Conservation (phyloP, 2,329 filamentous ascomycete species). For the Cladorrhinum sp. region DNA sequence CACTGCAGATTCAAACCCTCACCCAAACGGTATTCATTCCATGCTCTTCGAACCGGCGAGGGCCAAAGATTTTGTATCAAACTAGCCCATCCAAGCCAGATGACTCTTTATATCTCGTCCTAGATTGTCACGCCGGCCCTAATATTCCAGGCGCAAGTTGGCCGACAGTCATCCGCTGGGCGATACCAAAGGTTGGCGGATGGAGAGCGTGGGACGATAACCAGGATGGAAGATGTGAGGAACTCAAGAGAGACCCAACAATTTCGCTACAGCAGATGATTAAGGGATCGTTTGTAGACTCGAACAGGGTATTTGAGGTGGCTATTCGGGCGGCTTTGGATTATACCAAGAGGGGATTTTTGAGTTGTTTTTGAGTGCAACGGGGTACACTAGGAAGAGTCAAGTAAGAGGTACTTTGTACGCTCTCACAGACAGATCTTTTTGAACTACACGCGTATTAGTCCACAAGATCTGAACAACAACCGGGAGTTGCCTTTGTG, state of each 20-base stretch:
- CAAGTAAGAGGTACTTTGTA: not conserved
- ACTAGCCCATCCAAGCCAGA: not conserved
- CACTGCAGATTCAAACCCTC: not conserved
- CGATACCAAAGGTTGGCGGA: not conserved
- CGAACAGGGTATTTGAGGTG: slow-evolving; percentile 4
- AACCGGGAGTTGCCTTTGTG: not conserved
- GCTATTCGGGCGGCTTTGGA: slow-evolving; percentile 2
- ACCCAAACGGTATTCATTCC: not conserved
- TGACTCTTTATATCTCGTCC: slow-evolving; percentile 1
- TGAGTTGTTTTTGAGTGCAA: slow-evolving; percentile 1
- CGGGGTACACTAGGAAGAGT: not conserved
- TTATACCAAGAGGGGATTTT: not conserved
- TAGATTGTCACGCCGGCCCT: not conserved
- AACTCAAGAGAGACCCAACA: not conserved
- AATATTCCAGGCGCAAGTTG: not conserved
- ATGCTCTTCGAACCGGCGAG: not conserved
- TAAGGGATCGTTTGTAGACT: slow-evolving; percentile 4
- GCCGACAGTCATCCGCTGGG: not conserved
- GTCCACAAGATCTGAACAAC: not conserved
- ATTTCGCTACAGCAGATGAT: not conserved
- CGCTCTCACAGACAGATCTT: not conserved
- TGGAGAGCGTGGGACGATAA: not conserved
- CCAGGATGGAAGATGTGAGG: not conserved
- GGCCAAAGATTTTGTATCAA: not conserved
- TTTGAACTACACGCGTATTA: not conserved